Conservation (phyloP, 2,329 filamentous ascomycete species). For the Cladosporium phlei region DNA sequence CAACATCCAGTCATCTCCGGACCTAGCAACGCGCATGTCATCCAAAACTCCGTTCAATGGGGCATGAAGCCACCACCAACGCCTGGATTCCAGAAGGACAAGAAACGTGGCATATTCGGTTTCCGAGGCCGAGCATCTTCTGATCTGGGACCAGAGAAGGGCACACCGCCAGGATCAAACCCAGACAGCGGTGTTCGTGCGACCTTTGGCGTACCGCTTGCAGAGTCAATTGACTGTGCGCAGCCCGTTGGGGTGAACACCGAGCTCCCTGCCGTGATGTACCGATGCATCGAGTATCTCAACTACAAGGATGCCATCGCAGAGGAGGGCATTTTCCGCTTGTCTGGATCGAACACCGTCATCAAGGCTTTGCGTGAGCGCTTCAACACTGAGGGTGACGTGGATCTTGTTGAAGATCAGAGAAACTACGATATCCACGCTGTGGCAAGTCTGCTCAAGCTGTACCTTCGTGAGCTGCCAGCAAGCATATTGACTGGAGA, state of each 20-base stretch:
- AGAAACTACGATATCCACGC: constrained; percentile 94
- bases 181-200: constrained; percentile 30
- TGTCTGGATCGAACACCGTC: constrained; percentile 93
- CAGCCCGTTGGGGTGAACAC: constrained; percentile 67
- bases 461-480: constrained; percentile 88
- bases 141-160: constrained; percentile 46
- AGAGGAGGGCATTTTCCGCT: constrained; percentile 93
- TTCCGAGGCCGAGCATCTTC: constrained; percentile 66
- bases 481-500: constrained; percentile 87
- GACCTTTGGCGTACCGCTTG: constrained; percentile 79
- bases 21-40: constrained; percentile 77
- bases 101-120: constrained; percentile 68
- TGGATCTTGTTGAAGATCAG: constrained; percentile 73
- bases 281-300: constrained; percentile 90
- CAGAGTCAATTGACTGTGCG: constrained; percentile 80
- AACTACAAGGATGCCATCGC: constrained; percentile 72
- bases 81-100: constrained; percentile 56
- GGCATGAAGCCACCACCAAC: constrained; percentile 63
- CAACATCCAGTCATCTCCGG: constrained; percentile 62
- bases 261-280: constrained; percentile 85
- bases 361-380: constrained; percentile 87
- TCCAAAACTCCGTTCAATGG: constrained; percentile 78
- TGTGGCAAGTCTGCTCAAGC: constrained; percentile 86
- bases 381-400: constrained; percentile 88
- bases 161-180: neutral